phyloP scores from a whole-genome alignment of 169 alveolate species.

The Theileria parva region DNA sequence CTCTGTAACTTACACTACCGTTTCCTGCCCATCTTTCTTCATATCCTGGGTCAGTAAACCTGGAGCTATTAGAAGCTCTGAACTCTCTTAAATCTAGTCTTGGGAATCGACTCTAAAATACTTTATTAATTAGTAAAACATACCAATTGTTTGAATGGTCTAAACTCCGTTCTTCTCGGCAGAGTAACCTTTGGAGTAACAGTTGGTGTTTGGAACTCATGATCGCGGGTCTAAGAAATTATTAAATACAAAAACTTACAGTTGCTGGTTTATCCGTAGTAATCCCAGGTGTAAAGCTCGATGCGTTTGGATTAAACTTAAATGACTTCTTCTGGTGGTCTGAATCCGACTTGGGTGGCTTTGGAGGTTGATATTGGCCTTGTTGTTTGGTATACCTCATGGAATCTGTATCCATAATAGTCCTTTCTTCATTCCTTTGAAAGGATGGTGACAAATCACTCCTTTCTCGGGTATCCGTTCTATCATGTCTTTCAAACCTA shows the following conservation, averaged over 20 bases:
- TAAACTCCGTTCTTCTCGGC: conserved; percentile 19
- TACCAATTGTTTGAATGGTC: conserved; percentile 50
- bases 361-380: background rate
- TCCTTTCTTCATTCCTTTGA: background rate
- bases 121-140: background rate
- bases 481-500: background rate
- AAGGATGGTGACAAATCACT: background rate
- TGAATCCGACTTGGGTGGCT: background rate
- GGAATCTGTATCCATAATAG: background rate
- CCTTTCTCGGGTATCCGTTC: background rate
- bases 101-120: conserved; percentile 35
- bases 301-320: conserved; percentile 63
- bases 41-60: conserved; percentile 6
- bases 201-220: conserved; percentile 1
- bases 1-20: conserved; percentile 55
- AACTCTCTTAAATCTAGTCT: conserved; percentile 27
- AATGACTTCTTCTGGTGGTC: conserved; percentile 32
- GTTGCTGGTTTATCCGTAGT: background rate
- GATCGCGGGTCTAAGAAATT: background rate
- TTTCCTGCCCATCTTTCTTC: conserved; percentile 47
- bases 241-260: conserved; percentile 21
- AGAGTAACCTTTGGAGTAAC: conserved; percentile 6
- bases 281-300: conserved; percentile 53
- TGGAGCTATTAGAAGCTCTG: conserved; percentile 13
- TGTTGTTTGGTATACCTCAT: background rate